Conservation (phyloP, 352 stramenopile genomes). For the Phytophthora agathidicida region DNA sequence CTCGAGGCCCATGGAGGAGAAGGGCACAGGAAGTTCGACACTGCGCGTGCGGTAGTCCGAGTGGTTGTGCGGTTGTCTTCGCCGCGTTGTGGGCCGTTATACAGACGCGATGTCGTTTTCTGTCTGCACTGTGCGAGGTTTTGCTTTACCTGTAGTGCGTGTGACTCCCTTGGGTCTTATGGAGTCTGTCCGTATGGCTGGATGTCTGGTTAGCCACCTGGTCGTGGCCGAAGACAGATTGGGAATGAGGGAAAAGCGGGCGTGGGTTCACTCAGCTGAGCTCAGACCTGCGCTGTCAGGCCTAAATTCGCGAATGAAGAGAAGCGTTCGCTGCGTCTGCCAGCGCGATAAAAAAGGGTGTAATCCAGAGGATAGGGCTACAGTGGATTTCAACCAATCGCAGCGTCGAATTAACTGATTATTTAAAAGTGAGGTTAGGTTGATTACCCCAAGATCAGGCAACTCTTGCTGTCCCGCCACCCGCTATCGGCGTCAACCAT, state of each 20-base stretch:
- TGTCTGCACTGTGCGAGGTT: constrained; percentile 9
- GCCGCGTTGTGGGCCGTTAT: constrained; percentile 1
- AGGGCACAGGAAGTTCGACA: constrained; percentile 11
- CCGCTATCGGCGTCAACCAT: neutral
- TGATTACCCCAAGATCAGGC: constrained; percentile 21
- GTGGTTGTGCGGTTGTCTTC: constrained; percentile 5
- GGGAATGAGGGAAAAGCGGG: constrained; percentile 1
- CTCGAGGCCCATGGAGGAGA: constrained; percentile 27
- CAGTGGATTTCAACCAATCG: constrained; percentile 2
- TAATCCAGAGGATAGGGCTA: neutral
- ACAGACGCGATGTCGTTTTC: neutral
- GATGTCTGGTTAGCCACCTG: constrained; percentile 14
- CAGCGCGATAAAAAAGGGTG: constrained; percentile 21
- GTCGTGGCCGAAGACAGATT: constrained; percentile 10
- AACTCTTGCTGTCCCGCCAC: constrained; percentile 13
- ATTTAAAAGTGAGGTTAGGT: constrained; percentile 8
- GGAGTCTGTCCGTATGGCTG: constrained; percentile 14
- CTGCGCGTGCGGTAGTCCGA: neutral
- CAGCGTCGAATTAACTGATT: constrained; percentile 1
- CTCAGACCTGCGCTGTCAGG: constrained; percentile 2
- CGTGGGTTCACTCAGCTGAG: constrained; percentile 20
- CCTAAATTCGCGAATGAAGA: constrained; percentile 16
- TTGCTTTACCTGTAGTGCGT: too few species aligned
- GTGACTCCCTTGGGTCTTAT: constrained; percentile 4
- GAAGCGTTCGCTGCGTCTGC: constrained; percentile 8